Conservation (phyloP, 805 yeast genomes). For the Candida insectalens region DNA sequence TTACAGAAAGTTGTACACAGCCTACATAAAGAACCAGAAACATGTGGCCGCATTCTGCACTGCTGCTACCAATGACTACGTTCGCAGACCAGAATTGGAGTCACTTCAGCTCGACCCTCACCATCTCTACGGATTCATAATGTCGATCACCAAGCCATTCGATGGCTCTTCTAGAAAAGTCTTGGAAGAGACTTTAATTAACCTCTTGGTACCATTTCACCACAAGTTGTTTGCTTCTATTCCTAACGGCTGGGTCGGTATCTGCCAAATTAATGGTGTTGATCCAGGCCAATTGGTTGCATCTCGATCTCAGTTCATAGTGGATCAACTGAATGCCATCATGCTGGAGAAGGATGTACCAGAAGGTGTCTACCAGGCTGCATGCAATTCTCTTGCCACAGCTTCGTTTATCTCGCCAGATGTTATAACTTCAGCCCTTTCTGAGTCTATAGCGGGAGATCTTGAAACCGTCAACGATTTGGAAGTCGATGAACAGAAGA, state of each 20-base stretch:
- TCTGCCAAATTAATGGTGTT: constrained; percentile 45
- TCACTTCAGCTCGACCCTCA: constrained; percentile 17
- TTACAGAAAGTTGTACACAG: constrained; percentile 20
- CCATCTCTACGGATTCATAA: constrained; percentile 26
- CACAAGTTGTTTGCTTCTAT: constrained; percentile 24
- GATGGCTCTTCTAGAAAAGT: constrained; percentile 13
- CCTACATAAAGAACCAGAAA: constrained; percentile 27
- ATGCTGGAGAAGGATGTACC: constrained; percentile 18
- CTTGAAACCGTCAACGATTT: constrained; percentile 27
- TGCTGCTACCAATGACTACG: constrained; percentile 27
- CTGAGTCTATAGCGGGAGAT: constrained; percentile 32
- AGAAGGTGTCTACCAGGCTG: constrained; percentile 41
- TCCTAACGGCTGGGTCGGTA: constrained; percentile 66
- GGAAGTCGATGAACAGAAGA: constrained; percentile 36
- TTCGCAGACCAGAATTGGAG: constrained; percentile 8
- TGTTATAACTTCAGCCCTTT: constrained; percentile 41
- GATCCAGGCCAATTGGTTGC: constrained; percentile 58
- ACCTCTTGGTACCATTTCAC: constrained; percentile 36
- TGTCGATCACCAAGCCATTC: constrained; percentile 25
- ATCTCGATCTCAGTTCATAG: constrained; percentile 14
- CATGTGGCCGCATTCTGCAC: constrained; percentile 35
- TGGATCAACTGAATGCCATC: constrained; percentile 12
- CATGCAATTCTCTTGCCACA: constrained; percentile 37
- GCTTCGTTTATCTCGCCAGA: constrained; percentile 53
- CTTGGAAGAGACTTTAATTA: constrained; percentile 25